Base-by-base conservation (phyloP, 2,329 filamentous ascomycete genomes). In the Colletotrichum spaethianum region DNA sequence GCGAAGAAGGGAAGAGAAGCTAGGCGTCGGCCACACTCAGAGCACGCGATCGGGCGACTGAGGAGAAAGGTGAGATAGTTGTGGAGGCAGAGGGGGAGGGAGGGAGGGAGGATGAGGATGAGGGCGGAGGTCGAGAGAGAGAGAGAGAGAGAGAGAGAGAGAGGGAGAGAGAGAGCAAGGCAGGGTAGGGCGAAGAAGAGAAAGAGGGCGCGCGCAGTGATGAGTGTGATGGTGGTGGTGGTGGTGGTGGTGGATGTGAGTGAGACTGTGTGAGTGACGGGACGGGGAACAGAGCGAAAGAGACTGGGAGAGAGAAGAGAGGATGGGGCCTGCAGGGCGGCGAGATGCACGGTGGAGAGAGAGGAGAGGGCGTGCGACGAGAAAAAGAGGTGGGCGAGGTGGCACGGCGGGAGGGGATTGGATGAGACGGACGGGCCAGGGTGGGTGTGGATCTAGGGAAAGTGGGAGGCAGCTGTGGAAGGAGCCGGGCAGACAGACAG, bases 281-380 rank as follows among this genome's bases (percentile, higher is more conserved):
- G 62, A 26, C 46, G 28, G 52, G 55, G 42, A 68, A n/a, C 65
- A 46, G 59, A 53, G 53, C 40, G 20, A 33, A 60, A 63, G 42
- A 42, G 67, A 67, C 62, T 44, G 48, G 28, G 65, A 50, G 71
- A 72, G 71, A 67, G 57, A 72, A 67, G 71, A 73, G 68, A 72
- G 71, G 71, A 73, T 71, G 59, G 71, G 68, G 71, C 65, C 69
- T 72, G 64, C 68, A 71, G 68, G 68, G 63, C 63, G 63, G 68
- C 69, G 52, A 72, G 69, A 72, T 72, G 59, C 69, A 69, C 63
- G 57, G 70, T 59, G 38, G 57, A 38, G 53, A 44, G 63, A 62
- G 60, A 52, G 55, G 48, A 50, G 59, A 46, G 69, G 68, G 63
- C 59, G 63, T 62, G 62, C 20, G 46, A 59, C 23, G 28, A 67